phyloP scores from a whole-genome alignment of 2,329 filamentous ascomycete species.

The Coniochaeta sp. region DNA sequence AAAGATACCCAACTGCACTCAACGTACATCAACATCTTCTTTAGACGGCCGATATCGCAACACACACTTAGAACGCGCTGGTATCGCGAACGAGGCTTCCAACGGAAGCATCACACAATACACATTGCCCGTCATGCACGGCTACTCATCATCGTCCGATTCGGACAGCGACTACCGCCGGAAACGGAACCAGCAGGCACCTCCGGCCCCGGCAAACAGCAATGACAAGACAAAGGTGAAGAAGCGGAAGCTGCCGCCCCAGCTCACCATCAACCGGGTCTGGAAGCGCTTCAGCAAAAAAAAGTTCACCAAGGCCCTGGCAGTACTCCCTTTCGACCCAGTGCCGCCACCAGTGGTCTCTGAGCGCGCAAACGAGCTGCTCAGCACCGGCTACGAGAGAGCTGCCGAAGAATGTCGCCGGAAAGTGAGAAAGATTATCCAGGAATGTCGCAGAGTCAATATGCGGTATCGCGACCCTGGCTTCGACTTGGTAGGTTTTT shows the following conservation, averaged over 20 bases:
- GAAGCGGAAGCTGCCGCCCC: conserved; percentile 51
- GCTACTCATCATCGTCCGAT: conserved; percentile 21
- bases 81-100: neutral
- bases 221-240: conserved; percentile 46
- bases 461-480: conserved; percentile 69
- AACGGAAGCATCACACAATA: neutral
- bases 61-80: neutral
- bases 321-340: conserved; percentile 58
- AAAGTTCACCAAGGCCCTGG: conserved; percentile 58
- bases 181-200: conserved; percentile 14
- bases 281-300: conserved; percentile 56
- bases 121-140: conserved; percentile 16
- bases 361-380: conserved; percentile 51
- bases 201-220: conserved; percentile 9
- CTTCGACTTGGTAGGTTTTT: conserved; percentile 45
- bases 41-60: neutral
- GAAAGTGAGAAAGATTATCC: conserved; percentile 54
- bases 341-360: conserved; percentile 42
- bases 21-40: neutral
- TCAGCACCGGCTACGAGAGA: conserved; percentile 54
- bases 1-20: no score
- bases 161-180: conserved; percentile 20
- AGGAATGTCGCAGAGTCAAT: conserved; percentile 66
- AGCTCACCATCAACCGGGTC: conserved; percentile 59
- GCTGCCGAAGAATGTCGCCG: conserved; percentile 57